Base-by-base conservation (phyloP, 2,329 filamentous ascomycete genomes). In the Onygena corvina region DNA sequence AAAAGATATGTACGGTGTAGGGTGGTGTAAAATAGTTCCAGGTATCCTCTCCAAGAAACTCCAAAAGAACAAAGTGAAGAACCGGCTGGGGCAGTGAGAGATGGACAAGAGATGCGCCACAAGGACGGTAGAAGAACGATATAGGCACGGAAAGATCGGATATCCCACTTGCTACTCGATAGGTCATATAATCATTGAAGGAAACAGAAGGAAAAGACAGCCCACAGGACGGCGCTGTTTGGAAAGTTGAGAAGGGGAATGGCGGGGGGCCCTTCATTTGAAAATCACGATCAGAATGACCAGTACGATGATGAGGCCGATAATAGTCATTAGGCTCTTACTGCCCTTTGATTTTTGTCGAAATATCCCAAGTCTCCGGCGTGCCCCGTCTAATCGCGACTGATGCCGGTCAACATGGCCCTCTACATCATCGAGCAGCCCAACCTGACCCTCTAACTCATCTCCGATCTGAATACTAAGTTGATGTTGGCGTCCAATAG, bases 381-480 rank as follows among this genome's bases (percentile, higher is more conserved):
- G 76, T 27, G 90, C 92, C 7, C 86, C 74, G 56, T 88, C 79
- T 47, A 98, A 72, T 46, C 85, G 80, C 21, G 72, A 73, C 64
- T 83, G 77, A 68, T 96, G 89, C 51, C 89, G 73, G 64, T 94
- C 88, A 5, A 89, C 84, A 16, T 83, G 76, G 38, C 77, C 76
- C 61, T 96, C 92, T 38, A 93, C 80, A 59, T 94, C 90, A 64
- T 95, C 90, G 25, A 98, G 73, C 73, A 98, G 74, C 58, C 83
- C 76, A 31, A 93, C 84, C 60, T 98, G 92, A 57, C 81, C 83
- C 59, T 96, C 92, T 30, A 98, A 75, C 73, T 98, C 92, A 64
- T 95, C 86, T 25, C 92, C 90, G 60, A 98, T 96, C 70, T 92
- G 86, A 71, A 95, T 93, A 62, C 84, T 89, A 53, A 98, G 74